A percentile compares a stretch with the other conserved stretches of the same genome.
These are phyloP conservation scores for Spizellomyces punctatus DNA, from an alignment of 192 early-diverging fungal species.

Conservation along the genomic window DNA sequence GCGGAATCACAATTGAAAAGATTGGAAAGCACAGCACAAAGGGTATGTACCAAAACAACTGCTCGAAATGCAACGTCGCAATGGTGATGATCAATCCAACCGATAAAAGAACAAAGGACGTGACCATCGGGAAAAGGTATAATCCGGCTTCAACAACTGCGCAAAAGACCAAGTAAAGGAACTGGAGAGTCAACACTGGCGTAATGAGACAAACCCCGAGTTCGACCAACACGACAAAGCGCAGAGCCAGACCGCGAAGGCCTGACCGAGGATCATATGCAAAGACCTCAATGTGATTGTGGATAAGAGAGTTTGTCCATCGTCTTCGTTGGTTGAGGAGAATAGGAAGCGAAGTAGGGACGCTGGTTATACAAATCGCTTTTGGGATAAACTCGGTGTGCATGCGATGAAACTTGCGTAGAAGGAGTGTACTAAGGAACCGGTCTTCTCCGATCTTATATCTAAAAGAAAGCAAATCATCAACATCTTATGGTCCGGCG, in stretches of 20 bases:
- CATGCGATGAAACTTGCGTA: conserved; percentile 87
- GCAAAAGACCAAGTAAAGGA: background rate
- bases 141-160: conserved; percentile 1
- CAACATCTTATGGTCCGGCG: too few relatives aligned
- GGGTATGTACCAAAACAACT: conserved; percentile 1
- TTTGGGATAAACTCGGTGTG: conserved; percentile 96
- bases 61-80: background rate
- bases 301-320: conserved; percentile 97
- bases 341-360: conserved; percentile 82
- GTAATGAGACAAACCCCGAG: background rate
- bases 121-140: background rate
- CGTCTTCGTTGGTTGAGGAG: conserved; percentile 89
- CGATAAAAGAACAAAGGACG: background rate
- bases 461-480: conserved; percentile 61
- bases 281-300: conserved; percentile 91
- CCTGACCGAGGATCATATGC: conserved; percentile 88
- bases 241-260: conserved; percentile 92
- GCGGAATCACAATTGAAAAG: background rate
- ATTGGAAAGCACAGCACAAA: background rate
- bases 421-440: conserved; percentile 93
- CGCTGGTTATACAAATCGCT: conserved; percentile 89
- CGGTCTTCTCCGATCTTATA: conserved; percentile 88
- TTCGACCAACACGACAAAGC: conserved; percentile 72
- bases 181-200: background rate
- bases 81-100: conserved; percentile 1